Percentiles rank a stretch among this genome's conserved stretches.
Evolutionary conservation across 1,139 yeast genomes (phyloP).

Genomic region (Citeromyces hawaiiensis): DNA sequence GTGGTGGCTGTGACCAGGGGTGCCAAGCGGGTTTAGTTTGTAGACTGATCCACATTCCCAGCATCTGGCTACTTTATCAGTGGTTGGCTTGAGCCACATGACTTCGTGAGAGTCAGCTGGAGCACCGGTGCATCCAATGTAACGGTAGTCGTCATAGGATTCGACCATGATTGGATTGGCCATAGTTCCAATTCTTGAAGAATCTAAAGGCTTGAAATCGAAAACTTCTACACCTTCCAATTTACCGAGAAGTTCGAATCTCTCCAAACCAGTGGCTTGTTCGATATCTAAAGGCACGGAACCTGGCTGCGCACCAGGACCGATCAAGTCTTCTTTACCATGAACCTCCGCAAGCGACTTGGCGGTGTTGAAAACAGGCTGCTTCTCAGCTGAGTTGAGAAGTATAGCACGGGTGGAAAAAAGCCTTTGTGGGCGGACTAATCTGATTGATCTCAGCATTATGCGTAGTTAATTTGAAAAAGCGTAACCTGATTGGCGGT

Average conservation of each 20-base stretch:
- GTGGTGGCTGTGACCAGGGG: constrained; percentile 48
- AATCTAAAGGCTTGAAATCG: constrained; percentile 80
- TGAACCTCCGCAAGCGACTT: constrained; percentile 61
- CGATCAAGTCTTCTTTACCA: constrained; percentile 71
- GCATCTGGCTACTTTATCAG: constrained; percentile 81
- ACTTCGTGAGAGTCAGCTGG: constrained; percentile 87
- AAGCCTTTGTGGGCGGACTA: constrained; percentile 16
- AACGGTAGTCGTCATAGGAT: constrained; percentile 86
- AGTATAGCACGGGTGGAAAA: constrained; percentile 12
- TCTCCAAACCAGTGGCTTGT: constrained; percentile 97
- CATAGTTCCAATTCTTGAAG: constrained; percentile 83
- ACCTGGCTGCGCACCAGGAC: constrained; percentile 77
- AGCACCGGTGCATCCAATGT: constrained; percentile 95
- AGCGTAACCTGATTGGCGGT: not conserved
- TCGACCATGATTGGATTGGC: constrained; percentile 81
- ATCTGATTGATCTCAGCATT: constrained; percentile 19
- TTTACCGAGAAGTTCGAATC: constrained; percentile 90
- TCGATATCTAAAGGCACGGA: constrained; percentile 86
- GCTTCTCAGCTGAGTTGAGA: constrained; percentile 12
- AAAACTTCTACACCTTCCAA: constrained; percentile 92
- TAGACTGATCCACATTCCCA: constrained; percentile 98
- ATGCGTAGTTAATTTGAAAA: constrained; percentile 3
- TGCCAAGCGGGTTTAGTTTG: constrained; percentile 82
- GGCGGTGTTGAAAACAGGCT: constrained; percentile 40
- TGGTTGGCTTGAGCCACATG: constrained; percentile 89